Evolutionary conservation across 768 basidiomycete genomes (phyloP).

Genomic region (Gloeostereum incarnatum): DNA sequence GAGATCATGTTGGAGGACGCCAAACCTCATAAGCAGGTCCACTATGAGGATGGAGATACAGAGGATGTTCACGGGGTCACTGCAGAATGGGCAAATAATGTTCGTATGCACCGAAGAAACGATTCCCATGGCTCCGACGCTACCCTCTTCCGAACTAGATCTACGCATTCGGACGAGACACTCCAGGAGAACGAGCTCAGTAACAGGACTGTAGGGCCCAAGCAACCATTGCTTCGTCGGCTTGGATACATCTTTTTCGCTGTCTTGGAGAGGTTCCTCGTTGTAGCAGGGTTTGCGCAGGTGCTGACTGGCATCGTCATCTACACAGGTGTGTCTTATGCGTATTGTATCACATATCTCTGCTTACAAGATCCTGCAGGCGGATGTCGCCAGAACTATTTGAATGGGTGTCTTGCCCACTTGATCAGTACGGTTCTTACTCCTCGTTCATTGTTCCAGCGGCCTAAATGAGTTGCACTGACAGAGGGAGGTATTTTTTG

Average conservation of each 20-base stretch:
- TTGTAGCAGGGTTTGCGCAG: slow-evolving; percentile 64
- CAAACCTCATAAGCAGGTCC: slow-evolving; percentile 8
- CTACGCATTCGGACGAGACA: slow-evolving; percentile 50
- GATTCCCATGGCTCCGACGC: slow-evolving; percentile 41
- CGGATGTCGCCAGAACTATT: slow-evolving; percentile 68
- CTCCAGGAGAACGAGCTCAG: slow-evolving; percentile 39
- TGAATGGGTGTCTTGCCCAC: slow-evolving; percentile 85
- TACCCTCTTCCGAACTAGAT: slow-evolving; percentile 40
- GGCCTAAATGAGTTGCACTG: slow-evolving; percentile 6
- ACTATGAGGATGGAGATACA: slow-evolving; percentile 4
- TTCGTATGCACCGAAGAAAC: slow-evolving; percentile 29
- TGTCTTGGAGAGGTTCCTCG: slow-evolving; percentile 49
- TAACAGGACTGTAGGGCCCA: slow-evolving; percentile 8
- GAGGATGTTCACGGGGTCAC: slow-evolving; percentile 28
- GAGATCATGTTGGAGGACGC: slow-evolving; percentile 40
- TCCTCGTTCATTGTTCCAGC: slow-evolving; percentile 1
- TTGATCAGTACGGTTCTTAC: slow-evolving; percentile 61
- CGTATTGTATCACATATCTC: background rate
- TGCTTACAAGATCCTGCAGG: slow-evolving; percentile 24
- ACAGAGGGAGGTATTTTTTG: slow-evolving; percentile 89
- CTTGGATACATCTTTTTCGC: slow-evolving; percentile 41
- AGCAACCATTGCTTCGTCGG: slow-evolving; percentile 21
- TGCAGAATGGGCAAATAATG: slow-evolving; percentile 45
- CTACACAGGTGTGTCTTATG: slow-evolving; percentile 51
- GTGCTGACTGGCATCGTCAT: slow-evolving; percentile 62